These are phyloP conservation scores for Rhododendron williamsianum DNA, from an alignment of 148 eudicot species.

Conservation along the genomic window DNA sequence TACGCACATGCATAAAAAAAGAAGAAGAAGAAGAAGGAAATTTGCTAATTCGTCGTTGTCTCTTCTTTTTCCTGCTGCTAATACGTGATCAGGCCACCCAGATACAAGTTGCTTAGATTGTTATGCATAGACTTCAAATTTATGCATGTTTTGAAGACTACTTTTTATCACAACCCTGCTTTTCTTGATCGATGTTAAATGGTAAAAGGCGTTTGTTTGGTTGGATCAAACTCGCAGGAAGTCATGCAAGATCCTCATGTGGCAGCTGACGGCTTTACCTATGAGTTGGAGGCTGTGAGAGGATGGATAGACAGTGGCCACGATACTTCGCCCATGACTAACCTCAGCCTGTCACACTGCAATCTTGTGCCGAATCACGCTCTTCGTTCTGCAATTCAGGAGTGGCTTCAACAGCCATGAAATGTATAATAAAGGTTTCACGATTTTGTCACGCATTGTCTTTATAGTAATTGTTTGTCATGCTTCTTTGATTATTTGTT, in stretches of 20 bases:
- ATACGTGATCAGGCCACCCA: background rate
- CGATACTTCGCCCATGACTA: too few relatives aligned
- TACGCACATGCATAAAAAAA: too few relatives aligned
- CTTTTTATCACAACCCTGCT: background rate
- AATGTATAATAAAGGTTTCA: too few relatives aligned
- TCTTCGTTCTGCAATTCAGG: too few relatives aligned
- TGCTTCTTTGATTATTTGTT: too few relatives aligned
- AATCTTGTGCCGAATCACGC: too few relatives aligned
- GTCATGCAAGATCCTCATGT: conserved; percentile 88
- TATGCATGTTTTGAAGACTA: background rate
- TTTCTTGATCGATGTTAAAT: background rate
- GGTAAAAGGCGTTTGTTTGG: background rate
- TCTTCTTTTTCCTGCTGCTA: background rate
- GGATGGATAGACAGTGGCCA: too few relatives aligned
- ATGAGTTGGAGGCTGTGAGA: too few relatives aligned
- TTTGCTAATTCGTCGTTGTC: background rate
- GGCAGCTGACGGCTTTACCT: conserved; percentile 60
- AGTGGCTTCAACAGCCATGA: too few relatives aligned
- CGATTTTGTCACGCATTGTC: too few relatives aligned
- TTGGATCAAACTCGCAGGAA: conserved; percentile 44
- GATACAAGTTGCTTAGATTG: background rate
- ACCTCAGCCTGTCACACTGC: too few relatives aligned
- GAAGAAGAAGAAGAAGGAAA: background rate
- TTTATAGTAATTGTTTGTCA: too few relatives aligned
- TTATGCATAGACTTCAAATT: background rate